phyloP scores from a whole-genome alignment of 2,329 filamentous ascomycete species.

The Colletotrichum karsti region DNA sequence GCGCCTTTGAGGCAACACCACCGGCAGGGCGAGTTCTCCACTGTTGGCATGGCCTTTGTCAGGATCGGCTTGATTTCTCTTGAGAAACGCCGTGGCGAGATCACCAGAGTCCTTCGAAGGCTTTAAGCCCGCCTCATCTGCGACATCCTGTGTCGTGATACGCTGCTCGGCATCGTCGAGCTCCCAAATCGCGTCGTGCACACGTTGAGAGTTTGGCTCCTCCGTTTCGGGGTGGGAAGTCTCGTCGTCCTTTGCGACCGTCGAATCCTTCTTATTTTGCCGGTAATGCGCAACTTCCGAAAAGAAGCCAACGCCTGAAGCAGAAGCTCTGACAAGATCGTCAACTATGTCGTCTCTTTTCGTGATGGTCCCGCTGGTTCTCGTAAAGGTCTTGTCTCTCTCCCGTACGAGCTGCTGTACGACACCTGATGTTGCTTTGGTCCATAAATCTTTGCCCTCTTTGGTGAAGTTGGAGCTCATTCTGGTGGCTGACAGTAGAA shows the following conservation, averaged over 20 bases:
- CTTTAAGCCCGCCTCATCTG: neutral
- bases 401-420: neutral
- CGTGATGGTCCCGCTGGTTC: neutral
- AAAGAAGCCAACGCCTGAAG: slow-evolving; percentile 28
- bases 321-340: slow-evolving; percentile 25
- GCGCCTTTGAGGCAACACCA: slow-evolving; percentile 61
- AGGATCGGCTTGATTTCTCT: neutral
- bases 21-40: slow-evolving; percentile 48
- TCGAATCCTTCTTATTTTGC: slow-evolving; percentile 26
- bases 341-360: slow-evolving; percentile 25
- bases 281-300: slow-evolving; percentile 31
- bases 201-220: neutral
- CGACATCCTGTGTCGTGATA: rapidly evolving
- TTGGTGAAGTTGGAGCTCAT: neutral
- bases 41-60: rapidly evolving
- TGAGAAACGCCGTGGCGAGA: slow-evolving; percentile 5
- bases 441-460: neutral
- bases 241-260: neutral
- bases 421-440: neutral
- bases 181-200: neutral
- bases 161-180: neutral
- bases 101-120: neutral
- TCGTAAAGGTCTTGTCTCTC: neutral
- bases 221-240: neutral
- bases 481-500: neutral